A percentile compares a stretch with the other conserved stretches of the same genome.
Conservation (phyloP, 75 land plant species). For the Sequoia sempervirens region DNA sequence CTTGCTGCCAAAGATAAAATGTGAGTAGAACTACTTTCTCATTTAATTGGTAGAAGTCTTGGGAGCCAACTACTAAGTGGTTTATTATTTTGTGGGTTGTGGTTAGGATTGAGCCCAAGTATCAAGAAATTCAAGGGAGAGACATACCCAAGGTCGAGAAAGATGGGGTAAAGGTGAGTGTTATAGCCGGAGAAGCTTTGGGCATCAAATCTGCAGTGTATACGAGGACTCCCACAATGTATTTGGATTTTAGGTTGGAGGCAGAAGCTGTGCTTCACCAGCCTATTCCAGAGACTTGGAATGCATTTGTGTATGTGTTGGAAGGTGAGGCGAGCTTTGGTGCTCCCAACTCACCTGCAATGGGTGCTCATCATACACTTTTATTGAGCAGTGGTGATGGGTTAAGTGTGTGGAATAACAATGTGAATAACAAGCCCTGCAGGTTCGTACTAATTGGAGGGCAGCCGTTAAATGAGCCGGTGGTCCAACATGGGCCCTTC, state of each 20-base stretch:
- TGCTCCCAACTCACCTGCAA: constrained; percentile 23
- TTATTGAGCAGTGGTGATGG: constrained; percentile 73
- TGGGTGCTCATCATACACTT: constrained; percentile 49
- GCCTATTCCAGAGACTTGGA: constrained; percentile 47
- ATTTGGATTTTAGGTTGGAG: constrained; percentile 49
- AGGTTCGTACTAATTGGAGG: constrained; percentile 80
- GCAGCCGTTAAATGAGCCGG: constrained; percentile 82
- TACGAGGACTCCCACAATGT: constrained; percentile 70
- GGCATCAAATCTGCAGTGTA: constrained; percentile 47
- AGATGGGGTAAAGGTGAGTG: constrained; percentile 53
- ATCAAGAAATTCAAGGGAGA: constrained; percentile 47
- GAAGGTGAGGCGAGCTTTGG: constrained; percentile 54
- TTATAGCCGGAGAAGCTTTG: constrained; percentile 64
- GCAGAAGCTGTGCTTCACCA: constrained; percentile 49
- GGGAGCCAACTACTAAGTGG: too few species aligned
- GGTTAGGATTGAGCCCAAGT: constrained; percentile 57
- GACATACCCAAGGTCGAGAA: constrained; percentile 32
- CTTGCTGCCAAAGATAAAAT: constrained; percentile 41
- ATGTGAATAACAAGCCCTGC: constrained; percentile 16
- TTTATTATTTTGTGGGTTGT: not conserved
- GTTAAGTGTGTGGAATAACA: constrained; percentile 75
- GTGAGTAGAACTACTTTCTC: constrained; percentile 9
- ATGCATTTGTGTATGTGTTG: constrained; percentile 49
- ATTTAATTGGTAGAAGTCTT: not conserved
- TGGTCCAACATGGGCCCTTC: constrained; percentile 86